Conservation (phyloP, 164 flowering plant genomes). For the Vitis rupestris region DNA sequence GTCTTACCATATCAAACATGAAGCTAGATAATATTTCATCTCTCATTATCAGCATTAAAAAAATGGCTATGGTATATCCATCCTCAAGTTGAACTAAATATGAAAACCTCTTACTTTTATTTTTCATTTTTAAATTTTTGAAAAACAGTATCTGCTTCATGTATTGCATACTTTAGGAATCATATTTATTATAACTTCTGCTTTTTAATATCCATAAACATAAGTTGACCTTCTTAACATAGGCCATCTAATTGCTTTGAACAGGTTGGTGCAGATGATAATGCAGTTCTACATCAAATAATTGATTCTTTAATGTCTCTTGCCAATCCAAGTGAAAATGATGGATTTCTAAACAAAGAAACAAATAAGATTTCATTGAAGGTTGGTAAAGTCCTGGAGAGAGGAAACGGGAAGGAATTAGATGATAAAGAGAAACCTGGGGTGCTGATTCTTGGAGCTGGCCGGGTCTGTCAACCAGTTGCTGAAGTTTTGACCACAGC, state of each 20-base stretch:
- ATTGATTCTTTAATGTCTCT: conserved; percentile 76
- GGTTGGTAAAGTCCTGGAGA: conserved; percentile 59
- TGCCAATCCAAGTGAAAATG: conserved; percentile 48
- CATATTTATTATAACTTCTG: too few relatives aligned
- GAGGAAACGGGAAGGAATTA: conserved; percentile 15
- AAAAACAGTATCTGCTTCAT: too few relatives aligned
- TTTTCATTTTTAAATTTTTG: too few relatives aligned
- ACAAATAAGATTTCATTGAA: conserved; percentile 50
- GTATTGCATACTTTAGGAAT: too few relatives aligned
- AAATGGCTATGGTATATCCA: too few relatives aligned
- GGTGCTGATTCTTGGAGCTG: conserved; percentile 91
- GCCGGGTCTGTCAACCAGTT: conserved; percentile 95
- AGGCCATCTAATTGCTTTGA: conserved; percentile 11
- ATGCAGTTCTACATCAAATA: conserved; percentile 64
- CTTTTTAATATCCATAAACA: too few relatives aligned
- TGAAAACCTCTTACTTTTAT: too few relatives aligned
- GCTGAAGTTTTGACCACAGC: conserved; percentile 70
- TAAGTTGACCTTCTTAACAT: background rate
- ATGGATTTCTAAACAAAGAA: conserved; percentile 19
- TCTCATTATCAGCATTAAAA: too few relatives aligned
- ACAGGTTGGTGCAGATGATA: conserved; percentile 90
- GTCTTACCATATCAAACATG: too few relatives aligned
- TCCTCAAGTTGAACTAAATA: too few relatives aligned
- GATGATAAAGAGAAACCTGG: conserved; percentile 33
- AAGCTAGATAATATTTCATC: too few relatives aligned